Percentiles rank a stretch among this genome's conserved stretches.
phyloP scores from a whole-genome alignment of 495 filamentous ascomycete species.

The Penicillium tannophilum region DNA sequence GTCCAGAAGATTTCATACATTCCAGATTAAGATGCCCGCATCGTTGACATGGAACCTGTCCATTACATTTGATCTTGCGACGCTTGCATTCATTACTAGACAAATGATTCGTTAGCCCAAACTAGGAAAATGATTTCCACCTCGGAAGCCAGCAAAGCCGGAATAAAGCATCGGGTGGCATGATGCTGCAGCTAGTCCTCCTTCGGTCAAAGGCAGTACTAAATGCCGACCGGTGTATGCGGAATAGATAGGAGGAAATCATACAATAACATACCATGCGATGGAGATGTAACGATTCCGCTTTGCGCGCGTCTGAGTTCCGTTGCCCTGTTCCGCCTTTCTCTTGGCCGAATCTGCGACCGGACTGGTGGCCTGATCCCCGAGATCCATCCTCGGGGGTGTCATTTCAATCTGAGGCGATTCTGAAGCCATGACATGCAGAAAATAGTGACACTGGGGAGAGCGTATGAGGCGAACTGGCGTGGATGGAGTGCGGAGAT shows the following conservation, averaged over 20 bases:
- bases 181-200: conserved; percentile 12
- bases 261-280: conserved; percentile 67
- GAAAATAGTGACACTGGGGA: conserved; percentile 8
- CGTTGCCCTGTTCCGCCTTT: conserved; percentile 51
- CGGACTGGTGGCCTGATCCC: conserved; percentile 27
- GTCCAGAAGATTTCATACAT: conserved; percentile 48
- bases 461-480: conserved; percentile 17
- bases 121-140: not conserved
- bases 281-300: conserved; percentile 85
- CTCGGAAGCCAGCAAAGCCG: not conserved
- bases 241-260: conserved; percentile 13
- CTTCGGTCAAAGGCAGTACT: not conserved
- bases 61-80: conserved; percentile 95
- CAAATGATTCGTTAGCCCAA: conserved; percentile 17
- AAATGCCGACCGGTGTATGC: conserved; percentile 1
- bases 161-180: conserved; percentile 6
- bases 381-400: conserved; percentile 24
- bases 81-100: conserved; percentile 85
- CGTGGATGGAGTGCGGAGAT: conserved; percentile 42
- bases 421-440: conserved; percentile 41
- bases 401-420: conserved; percentile 38
- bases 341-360: conserved; percentile 45
- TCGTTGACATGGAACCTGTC: conserved; percentile 82
- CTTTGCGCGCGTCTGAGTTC: conserved; percentile 53
- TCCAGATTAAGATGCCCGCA: conserved; percentile 87